Evolutionary conservation across 2,329 filamentous ascomycete genomes (phyloP).

Genomic region (Apiospora pterosperma): DNA sequence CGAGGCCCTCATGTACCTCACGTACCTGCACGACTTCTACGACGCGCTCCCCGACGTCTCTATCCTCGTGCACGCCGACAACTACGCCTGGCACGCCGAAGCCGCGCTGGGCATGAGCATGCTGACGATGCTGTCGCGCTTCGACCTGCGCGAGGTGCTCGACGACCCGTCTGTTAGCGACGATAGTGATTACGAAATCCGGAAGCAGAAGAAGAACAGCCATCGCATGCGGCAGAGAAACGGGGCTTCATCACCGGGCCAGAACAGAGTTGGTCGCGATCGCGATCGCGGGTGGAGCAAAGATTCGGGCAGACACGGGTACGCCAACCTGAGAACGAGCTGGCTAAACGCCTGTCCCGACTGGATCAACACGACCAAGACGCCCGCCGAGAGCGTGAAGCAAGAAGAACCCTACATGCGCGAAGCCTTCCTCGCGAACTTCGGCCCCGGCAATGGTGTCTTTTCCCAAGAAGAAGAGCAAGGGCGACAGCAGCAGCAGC

Average conservation of each 20-base stretch:
- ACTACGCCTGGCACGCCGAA: constrained; percentile 36
- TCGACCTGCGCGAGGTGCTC: constrained; percentile 20
- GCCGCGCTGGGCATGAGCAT: constrained; percentile 28
- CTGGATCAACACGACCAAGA: constrained; percentile 41
- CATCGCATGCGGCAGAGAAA: background rate
- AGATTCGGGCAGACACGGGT: constrained; percentile 43
- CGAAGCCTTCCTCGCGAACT: constrained; percentile 26
- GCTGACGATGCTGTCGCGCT: constrained; percentile 26
- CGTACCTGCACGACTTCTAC: constrained; percentile 61
- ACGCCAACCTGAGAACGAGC: constrained; percentile 52
- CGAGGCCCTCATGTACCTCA: constrained; percentile 60
- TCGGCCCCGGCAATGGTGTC: constrained; percentile 12
- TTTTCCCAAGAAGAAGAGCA: background rate
- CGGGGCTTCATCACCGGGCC: too few relatives aligned
- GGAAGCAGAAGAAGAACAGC: background rate
- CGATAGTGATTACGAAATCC: background rate
- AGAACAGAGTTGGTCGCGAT: background rate
- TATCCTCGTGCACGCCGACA: constrained; percentile 61
- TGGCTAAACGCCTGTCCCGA: constrained; percentile 54
- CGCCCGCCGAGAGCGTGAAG: constrained; percentile 17
- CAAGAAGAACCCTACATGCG: constrained; percentile 27
- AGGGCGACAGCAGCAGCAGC: background rate
- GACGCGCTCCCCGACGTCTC: constrained; percentile 53
- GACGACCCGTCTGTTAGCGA: too few relatives aligned
- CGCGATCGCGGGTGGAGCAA: background rate